Percentiles rank a stretch among this genome's conserved stretches.
Conservation (phyloP, 345 rosid species). For the Reutealis trisperma region DNA sequence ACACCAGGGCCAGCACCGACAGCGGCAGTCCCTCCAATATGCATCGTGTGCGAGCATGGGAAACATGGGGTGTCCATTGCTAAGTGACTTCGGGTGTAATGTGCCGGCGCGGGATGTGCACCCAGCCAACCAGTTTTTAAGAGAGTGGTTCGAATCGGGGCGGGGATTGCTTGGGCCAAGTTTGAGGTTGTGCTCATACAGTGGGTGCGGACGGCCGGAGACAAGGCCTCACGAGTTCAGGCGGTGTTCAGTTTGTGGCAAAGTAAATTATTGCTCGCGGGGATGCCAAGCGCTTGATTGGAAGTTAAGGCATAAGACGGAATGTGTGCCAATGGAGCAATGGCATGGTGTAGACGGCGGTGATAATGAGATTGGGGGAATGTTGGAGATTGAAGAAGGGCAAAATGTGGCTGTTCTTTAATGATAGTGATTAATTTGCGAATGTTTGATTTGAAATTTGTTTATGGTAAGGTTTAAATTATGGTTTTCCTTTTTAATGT, state of each 20-base stretch:
- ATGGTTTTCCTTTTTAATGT: not conserved
- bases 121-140: slow-evolving; percentile 56
- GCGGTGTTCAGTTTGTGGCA: slow-evolving; percentile 82
- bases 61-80: slow-evolving; percentile 22
- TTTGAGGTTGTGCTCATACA: slow-evolving; percentile 49
- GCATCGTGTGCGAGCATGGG: not conserved
- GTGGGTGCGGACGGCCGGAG: slow-evolving; percentile 77
- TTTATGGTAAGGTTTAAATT: not conserved
- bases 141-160: slow-evolving; percentile 59
- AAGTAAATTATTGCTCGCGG: slow-evolving; percentile 83
- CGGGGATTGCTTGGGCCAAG: slow-evolving; percentile 13
- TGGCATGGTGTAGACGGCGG: slow-evolving; percentile 43
- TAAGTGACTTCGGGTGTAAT: slow-evolving; percentile 43
- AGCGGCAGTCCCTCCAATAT: not conserved
- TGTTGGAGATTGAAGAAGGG: slow-evolving; percentile 33
- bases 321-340: slow-evolving; percentile 58
- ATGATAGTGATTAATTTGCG: slow-evolving; percentile 1
- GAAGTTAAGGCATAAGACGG: slow-evolving; percentile 71
- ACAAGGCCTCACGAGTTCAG: slow-evolving; percentile 78
- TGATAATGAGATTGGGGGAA: slow-evolving; percentile 23
- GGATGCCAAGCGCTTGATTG: slow-evolving; percentile 95
- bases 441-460: not conserved
- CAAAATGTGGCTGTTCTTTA: slow-evolving; percentile 9
- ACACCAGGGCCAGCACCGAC: not conserved
- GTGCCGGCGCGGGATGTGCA: slow-evolving; percentile 46